phyloP scores from a whole-genome alignment of 257 asterid genomes.

The Marsdenia floribunda region DNA sequence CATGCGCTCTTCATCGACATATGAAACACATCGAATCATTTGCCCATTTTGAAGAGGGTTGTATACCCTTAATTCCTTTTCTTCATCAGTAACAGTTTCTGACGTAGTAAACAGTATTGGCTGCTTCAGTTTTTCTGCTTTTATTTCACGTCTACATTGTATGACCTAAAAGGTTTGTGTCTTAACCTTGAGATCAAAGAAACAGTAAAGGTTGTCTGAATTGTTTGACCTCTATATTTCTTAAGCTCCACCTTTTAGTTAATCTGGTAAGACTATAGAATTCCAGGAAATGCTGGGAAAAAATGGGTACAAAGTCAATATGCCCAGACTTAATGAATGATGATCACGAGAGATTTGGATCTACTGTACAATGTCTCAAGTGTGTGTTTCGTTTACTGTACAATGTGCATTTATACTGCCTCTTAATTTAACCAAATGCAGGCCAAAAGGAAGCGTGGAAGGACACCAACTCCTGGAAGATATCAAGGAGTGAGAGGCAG shows the following conservation, averaged over 20 bases:
- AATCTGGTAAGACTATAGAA: not conserved
- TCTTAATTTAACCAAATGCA: constrained; percentile 17
- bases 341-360: not conserved
- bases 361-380: not conserved
- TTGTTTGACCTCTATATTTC: constrained; percentile 1
- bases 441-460: constrained; percentile 53
- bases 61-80: constrained; percentile 27
- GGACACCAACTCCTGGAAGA: constrained; percentile 53
- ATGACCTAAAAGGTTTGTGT: constrained; percentile 22
- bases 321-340: not conserved
- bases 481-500: constrained; percentile 38
- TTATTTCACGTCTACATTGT: constrained; percentile 20
- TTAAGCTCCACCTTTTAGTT: not conserved
- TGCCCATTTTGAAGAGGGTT: constrained; percentile 25
- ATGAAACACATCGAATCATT: constrained; percentile 26
- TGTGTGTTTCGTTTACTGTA: not conserved
- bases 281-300: not conserved
- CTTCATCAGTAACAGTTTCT: constrained; percentile 32
- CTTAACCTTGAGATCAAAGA: constrained; percentile 12
- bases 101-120: constrained; percentile 22
- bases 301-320: not conserved
- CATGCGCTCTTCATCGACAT: constrained; percentile 31
- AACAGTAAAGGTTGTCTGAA: constrained; percentile 11
- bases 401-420: not conserved
- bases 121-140: constrained; percentile 29